Percentiles rank a stretch among this genome's conserved stretches.
These are phyloP conservation scores for Lichtheimia corymbifera DNA, from an alignment of 371 early-diverging fungal genomes.

Conservation along the genomic window DNA sequence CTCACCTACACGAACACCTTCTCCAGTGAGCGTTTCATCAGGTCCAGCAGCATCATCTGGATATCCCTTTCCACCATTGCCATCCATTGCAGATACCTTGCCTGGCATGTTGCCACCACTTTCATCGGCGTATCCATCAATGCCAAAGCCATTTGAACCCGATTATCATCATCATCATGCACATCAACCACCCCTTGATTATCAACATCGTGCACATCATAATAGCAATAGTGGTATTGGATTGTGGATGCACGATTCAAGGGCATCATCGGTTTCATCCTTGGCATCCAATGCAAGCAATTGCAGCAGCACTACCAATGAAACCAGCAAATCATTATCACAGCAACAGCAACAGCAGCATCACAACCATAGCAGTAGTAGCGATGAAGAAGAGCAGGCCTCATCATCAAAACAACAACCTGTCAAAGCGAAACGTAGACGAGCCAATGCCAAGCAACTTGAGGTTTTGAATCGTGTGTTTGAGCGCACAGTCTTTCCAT, in stretches of 20 bases:
- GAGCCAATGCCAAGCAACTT: constrained; percentile 53
- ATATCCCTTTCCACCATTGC: constrained; percentile 28
- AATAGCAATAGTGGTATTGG: background rate
- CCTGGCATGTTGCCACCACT: constrained; percentile 12
- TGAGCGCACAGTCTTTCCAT: constrained; percentile 64
- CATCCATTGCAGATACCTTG: constrained; percentile 1
- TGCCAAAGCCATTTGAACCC: background rate
- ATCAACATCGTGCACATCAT: background rate
- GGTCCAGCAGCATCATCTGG: constrained; percentile 33
- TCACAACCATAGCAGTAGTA: background rate
- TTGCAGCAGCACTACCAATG: background rate
- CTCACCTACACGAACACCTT: constrained; percentile 14
- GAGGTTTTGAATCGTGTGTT: constrained; percentile 60
- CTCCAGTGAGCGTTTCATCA: constrained; percentile 18
- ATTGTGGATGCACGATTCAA: constrained; percentile 3
- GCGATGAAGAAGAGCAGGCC: constrained; percentile 13
- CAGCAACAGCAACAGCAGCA: constrained; percentile 1
- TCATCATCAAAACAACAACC: constrained; percentile 1
- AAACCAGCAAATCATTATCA: background rate
- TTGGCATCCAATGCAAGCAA: constrained; percentile 2
- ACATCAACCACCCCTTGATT: background rate
- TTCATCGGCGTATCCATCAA: background rate
- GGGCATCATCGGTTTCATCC: constrained; percentile 7
- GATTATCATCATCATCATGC: background rate
- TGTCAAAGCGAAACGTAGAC: constrained; percentile 52